A percentile compares a stretch with the other conserved stretches of the same genome.
These are phyloP conservation scores for Chamaenerion angustifolium DNA, from an alignment of 345 rosid species.

Conservation along the genomic window DNA sequence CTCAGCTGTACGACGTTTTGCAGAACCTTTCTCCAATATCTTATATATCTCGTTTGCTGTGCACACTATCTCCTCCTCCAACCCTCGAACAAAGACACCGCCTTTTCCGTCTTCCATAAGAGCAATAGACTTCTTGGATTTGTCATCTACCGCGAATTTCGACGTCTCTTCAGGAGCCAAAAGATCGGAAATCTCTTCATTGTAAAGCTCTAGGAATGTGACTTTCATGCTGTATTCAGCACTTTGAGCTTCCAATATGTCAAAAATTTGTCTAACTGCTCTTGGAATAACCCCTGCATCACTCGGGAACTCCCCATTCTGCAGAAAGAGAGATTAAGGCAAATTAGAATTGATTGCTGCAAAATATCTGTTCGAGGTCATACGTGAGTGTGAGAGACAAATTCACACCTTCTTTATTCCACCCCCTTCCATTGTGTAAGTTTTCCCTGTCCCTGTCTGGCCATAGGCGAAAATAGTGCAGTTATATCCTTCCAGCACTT, in stretches of 20 bases:
- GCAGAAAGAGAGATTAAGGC: conserved; percentile 11
- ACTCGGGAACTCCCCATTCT: conserved; percentile 95
- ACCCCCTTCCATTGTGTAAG: conserved; percentile 99
- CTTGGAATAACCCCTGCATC: conserved; percentile 98
- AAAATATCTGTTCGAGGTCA: neutral
- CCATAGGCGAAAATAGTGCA: conserved; percentile 99
- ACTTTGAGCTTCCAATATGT: conserved; percentile 71
- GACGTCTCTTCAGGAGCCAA: conserved; percentile 77
- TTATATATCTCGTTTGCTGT: conserved; percentile 94
- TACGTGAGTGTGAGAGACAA: neutral
- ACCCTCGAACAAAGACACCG: conserved; percentile 90
- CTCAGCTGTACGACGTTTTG: conserved; percentile 96
- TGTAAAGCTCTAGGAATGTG: conserved; percentile 86
- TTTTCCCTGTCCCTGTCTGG: conserved; percentile 96
- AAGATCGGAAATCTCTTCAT: conserved; percentile 94
- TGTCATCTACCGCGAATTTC: conserved; percentile 63
- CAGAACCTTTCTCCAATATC: conserved; percentile 93
- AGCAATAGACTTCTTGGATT: conserved; percentile 84
- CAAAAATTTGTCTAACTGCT: conserved; percentile 83
- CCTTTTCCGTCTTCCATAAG: conserved; percentile 99
- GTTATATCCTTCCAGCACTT: conserved; percentile 97
- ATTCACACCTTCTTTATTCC: conserved; percentile 69
- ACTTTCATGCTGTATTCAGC: conserved; percentile 98
- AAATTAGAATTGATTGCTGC: conserved; percentile 8
- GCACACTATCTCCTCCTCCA: conserved; percentile 94